phyloP scores from a whole-genome alignment of 1,139 yeast genomes.

The Candida neerlandica region DNA sequence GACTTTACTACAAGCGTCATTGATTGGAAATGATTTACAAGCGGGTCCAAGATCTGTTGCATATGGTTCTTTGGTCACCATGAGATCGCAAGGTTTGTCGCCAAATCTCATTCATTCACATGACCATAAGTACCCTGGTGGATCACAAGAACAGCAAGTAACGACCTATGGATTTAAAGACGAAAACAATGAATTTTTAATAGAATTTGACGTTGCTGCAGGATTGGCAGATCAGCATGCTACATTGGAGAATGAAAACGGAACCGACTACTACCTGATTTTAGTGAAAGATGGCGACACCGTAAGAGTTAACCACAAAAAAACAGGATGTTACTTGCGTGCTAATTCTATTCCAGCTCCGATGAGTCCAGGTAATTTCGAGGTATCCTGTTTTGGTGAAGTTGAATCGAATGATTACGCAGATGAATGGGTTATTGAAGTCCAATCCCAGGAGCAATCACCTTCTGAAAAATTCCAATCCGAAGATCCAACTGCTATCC shows the following conservation, averaged over 20 bases:
- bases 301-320: constrained; percentile 57
- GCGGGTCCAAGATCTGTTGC: constrained; percentile 64
- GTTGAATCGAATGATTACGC: constrained; percentile 54
- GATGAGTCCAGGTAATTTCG: constrained; percentile 53
- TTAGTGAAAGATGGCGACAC: constrained; percentile 51
- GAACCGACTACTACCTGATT: constrained; percentile 24
- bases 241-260: constrained; percentile 33
- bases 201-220: constrained; percentile 45
- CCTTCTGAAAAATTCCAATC: constrained; percentile 51
- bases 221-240: constrained; percentile 26
- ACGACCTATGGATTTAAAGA: constrained; percentile 80
- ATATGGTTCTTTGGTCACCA: constrained; percentile 62
- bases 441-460: constrained; percentile 58
- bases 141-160: constrained; percentile 72
- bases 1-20: constrained; percentile 68
- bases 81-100: constrained; percentile 72
- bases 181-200: constrained; percentile 62
- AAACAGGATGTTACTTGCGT: constrained; percentile 58
- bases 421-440: constrained; percentile 75
- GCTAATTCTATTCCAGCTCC: constrained; percentile 63
- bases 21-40: constrained; percentile 54
- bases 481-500: constrained; percentile 44
- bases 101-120: constrained; percentile 77
- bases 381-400: constrained; percentile 71
- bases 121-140: constrained; percentile 66